Evolutionary conservation across 139 green algal species (phyloP), one percentile per base, ranked within the genome.

Genomic region (Tetraselmis striata): DNA sequence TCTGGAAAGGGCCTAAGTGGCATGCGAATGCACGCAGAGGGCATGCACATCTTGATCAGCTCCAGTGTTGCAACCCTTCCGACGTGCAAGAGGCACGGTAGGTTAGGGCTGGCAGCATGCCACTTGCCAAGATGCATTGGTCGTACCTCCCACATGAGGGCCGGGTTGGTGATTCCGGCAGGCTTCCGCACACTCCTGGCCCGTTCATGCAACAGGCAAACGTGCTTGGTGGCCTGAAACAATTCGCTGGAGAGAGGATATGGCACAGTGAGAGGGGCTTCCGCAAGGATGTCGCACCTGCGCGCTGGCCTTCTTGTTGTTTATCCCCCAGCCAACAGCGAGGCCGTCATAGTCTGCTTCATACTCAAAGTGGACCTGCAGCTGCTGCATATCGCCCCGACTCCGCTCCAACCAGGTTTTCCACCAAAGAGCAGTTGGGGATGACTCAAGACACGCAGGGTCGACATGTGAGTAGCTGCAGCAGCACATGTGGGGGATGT

Each of bases 301-400:
- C 0, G 88, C 82, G 0, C 30, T 90, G 0, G 75, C 29, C 79
- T 87, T 90, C 5, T 86, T 95, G 89, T 97, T 90, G 31, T 87
- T 87, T 27, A 96, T 90, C 59, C 94, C 94, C 94, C 94, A 98
- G 1, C 31, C 79, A 2, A 96, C 93, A 1, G 94, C 94, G 26
- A 97, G 59, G 0, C 94, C 94, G 59, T 96, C 93, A 80, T 93
- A 94, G 58, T 91, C 84, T 0, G 88, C 85, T 25, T 80, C 28
- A 23, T 76, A 30, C 32, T 93, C 90, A 25, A 92, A 79, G 29
- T 84, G 81, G 18, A 82, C 81, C 2, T 85, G 67, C 25, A 89
- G 32, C 11, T 91, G 81, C 0, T 87, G 29, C 0, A 45, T 74
- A 0, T 26, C 59, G 75, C 83, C 79, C 18, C 81, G 81, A 32